phyloP scores from a whole-genome alignment of 441 rosid genomes.

The Populus hybrid region DNA sequence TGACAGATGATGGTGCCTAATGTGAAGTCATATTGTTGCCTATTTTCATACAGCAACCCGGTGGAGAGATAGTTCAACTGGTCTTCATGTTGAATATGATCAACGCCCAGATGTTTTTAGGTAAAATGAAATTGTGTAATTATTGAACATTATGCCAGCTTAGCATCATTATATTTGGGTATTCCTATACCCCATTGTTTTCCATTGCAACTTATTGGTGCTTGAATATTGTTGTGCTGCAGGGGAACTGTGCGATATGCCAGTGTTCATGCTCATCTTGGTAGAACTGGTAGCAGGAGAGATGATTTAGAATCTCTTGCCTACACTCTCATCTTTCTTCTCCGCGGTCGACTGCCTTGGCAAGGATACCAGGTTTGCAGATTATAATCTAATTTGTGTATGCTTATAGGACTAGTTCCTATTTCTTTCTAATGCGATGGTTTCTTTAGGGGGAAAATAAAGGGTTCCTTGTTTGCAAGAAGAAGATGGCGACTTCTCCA shows the following conservation, averaged over 20 bases:
- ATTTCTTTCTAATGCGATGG: conserved; percentile 5
- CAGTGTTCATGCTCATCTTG: conserved; percentile 97
- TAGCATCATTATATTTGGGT: conserved; percentile 4
- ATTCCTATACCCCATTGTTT: background rate
- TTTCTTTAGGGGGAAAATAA: conserved; percentile 80
- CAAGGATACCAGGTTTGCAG: conserved; percentile 86
- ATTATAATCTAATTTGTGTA: background rate
- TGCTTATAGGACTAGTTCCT: background rate
- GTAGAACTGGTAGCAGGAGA: conserved; percentile 94
- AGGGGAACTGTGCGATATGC: conserved; percentile 97
- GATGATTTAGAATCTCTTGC: conserved; percentile 98
- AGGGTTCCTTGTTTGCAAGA: conserved; percentile 94
- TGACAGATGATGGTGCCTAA: conserved; percentile 5
- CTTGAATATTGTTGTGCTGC: conserved; percentile 12
- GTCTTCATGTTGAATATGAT: conserved; percentile 92
- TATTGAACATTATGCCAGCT: background rate
- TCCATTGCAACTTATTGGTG: conserved; percentile 5
- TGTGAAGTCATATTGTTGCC: conserved; percentile 6
- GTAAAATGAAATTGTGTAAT: conserved; percentile 27
- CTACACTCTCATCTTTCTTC: conserved; percentile 92
- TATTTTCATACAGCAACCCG: conserved; percentile 54
- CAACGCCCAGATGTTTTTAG: conserved; percentile 98
- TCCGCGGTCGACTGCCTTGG: conserved; percentile 93
- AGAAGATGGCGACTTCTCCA: conserved; percentile 95
- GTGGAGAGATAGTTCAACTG: conserved; percentile 85